These are phyloP conservation scores for Curvularia eragrostidis DNA, from an alignment of 2,329 filamentous ascomycete genomes.

Conservation along the genomic window DNA sequence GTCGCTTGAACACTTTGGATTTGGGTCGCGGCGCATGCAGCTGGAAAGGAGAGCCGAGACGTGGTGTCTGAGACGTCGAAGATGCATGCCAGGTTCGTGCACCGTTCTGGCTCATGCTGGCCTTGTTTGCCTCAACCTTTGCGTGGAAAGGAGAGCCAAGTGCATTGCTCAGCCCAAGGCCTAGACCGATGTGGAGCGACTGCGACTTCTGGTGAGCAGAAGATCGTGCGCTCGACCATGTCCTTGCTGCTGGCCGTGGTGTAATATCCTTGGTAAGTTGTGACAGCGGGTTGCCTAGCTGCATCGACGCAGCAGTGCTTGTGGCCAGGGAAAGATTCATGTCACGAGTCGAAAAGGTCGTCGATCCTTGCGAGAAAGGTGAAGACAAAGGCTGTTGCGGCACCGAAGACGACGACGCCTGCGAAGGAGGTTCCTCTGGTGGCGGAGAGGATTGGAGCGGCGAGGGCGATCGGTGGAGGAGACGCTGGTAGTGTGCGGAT, in stretches of 20 bases:
- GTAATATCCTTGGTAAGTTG: slow-evolving; percentile 51
- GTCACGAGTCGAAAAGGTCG: slow-evolving; percentile 56
- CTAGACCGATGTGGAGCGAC: slow-evolving; percentile 57
- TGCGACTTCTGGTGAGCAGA: slow-evolving; percentile 60
- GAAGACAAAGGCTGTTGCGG: slow-evolving; percentile 44
- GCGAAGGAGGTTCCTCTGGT: slow-evolving; percentile 38
- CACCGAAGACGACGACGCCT: slow-evolving; percentile 29
- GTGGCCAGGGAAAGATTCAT: slow-evolving; percentile 60
- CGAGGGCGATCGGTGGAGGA: slow-evolving; percentile 67
- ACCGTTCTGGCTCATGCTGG: slow-evolving; percentile 35
- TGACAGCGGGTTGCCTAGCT: slow-evolving; percentile 56
- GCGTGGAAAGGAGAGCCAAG: slow-evolving; percentile 55
- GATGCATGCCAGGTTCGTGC: slow-evolving; percentile 46
- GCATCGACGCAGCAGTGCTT: slow-evolving; percentile 61
- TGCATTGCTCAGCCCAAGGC: slow-evolving; percentile 50
- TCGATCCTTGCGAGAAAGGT: slow-evolving; percentile 36
- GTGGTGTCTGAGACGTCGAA: slow-evolving; percentile 32
- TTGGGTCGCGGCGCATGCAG: slow-evolving; percentile 60
- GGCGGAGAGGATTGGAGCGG: slow-evolving; percentile 56
- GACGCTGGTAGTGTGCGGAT: slow-evolving; percentile 68
- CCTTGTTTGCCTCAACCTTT: slow-evolving; percentile 39
- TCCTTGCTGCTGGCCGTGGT: slow-evolving; percentile 46
- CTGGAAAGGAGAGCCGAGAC: slow-evolving; percentile 61
- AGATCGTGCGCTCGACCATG: slow-evolving; percentile 55
- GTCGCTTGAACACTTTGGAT: slow-evolving; percentile 63